These are phyloP conservation scores for Draba incana DNA, from an alignment of 345 rosid genomes.

Conservation along the genomic window DNA sequence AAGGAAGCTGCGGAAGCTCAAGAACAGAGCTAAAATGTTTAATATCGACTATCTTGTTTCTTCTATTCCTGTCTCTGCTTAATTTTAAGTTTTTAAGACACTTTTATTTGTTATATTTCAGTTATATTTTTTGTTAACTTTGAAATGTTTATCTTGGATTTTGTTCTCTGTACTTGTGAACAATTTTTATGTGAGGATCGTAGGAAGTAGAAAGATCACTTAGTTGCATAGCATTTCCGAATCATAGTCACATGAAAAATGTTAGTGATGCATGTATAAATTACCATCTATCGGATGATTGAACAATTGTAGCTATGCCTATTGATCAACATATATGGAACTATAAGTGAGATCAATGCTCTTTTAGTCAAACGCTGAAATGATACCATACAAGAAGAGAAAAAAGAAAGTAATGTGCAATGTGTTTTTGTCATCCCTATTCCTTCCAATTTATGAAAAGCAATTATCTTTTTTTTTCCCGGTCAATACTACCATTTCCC, in stretches of 20 bases:
- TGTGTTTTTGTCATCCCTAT: no score
- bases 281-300: no score
- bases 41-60: conserved; percentile 12
- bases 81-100: conserved; percentile 13
- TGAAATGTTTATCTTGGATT: conserved; percentile 16
- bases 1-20: conserved; percentile 54
- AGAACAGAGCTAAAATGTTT: conserved; percentile 49
- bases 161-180: conserved; percentile 20
- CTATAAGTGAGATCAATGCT: no score
- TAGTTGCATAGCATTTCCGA: background rate
- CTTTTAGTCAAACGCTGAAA: no score
- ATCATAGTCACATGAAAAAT: background rate
- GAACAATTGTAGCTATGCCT: no score
- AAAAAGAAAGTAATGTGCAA: no score
- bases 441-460: no score
- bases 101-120: conserved; percentile 21
- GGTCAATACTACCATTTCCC: no score
- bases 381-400: no score
- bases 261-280: background rate
- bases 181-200: conserved; percentile 10
- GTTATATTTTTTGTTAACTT: conserved; percentile 25
- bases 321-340: no score
- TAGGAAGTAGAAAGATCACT: conserved; percentile 1
- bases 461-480: no score
- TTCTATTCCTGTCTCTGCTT: conserved; percentile 21